Evolutionary conservation across 106 monocot genomes (phyloP).

Genomic region (Narthecium ossifragum): DNA sequence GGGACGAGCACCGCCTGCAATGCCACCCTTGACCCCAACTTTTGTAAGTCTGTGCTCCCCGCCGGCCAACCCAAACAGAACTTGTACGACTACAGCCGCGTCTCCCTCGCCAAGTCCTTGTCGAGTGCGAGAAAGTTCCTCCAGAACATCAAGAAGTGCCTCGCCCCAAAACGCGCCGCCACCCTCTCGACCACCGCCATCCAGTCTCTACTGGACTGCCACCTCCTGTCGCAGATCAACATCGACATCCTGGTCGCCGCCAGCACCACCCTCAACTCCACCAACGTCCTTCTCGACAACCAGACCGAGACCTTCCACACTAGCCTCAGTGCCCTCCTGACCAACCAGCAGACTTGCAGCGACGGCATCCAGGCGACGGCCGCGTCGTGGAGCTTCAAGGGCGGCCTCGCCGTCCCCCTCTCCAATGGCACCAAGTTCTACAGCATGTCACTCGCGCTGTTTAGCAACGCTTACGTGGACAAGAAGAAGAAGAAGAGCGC

Average conservation of each 20-base stretch:
- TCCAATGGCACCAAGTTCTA: constrained; percentile 55
- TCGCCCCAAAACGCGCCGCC: neutral
- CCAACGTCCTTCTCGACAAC: neutral
- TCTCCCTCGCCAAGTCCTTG: neutral
- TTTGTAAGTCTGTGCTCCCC: too few relatives aligned
- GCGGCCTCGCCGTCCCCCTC: constrained; percentile 29
- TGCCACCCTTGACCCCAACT: too few relatives aligned
- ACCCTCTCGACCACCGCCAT: neutral
- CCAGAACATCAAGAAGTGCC: neutral
- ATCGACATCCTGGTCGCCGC: neutral
- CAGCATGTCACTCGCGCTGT: constrained; percentile 63
- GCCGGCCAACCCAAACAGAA: too few relatives aligned
- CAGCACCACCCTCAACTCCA: neutral
- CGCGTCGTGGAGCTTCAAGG: constrained; percentile 29
- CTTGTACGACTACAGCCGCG: neutral
- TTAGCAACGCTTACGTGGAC: constrained; percentile 38
- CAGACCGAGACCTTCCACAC: neutral
- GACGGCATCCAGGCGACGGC: constrained; percentile 52
- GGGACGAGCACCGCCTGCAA: too few relatives aligned
- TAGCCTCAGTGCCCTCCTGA: neutral
- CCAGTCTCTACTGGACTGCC: neutral
- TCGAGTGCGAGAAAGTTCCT: neutral
- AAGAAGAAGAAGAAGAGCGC: constrained; percentile 13
- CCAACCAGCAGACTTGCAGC: constrained; percentile 49
- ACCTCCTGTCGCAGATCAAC: neutral